Base-by-base conservation (phyloP, 225 moss, liverwort and hornwort species). In the Polytrichum formosum region DNA sequence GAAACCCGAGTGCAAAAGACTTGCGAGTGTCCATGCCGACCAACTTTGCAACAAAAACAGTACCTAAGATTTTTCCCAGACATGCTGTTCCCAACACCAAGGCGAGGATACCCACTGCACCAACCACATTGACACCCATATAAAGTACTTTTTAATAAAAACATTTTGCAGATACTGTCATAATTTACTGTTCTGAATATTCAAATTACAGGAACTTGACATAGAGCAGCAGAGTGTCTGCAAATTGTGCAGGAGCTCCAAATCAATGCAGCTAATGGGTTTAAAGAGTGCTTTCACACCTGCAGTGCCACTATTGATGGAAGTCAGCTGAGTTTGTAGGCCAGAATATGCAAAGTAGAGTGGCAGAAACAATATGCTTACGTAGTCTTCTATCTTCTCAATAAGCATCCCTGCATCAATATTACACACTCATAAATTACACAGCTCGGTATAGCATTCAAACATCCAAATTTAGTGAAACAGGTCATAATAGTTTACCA, bases 11-110 rank as follows among this genome's bases (percentile, higher is more conserved):
- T 4, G 79, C 61, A 64, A 83, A 53, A 5, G 83, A 73, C 29
- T 76, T 79, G 13, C 79, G 79, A 31, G 67, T 19, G 25, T 79
- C 79, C 13, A 75, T 70, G 21, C 69, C 73, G 63, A 76, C 73
- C 3, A 67, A 16, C 65, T 73, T 79, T 25, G 83, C 72, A 8
- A 79, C 83, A 46, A 75, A 10, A 27, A 86, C 65, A 1, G 74
- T 85, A 25, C 85, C 88, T 5, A 76, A 31, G 26, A 89, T 69
- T 66, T 89, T 89, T 9, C 88, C 88, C 23, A 68, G 27, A 56
- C 83, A 83, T 4, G 83, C 83, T 1, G 79, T 79, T 10, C 29
- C 29, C 20, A 83, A 66, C 20, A 83, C 79, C 54, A 79, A 68
- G 10, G 73, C 73, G 2, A 83, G 73, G 31, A 83, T 72, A 20